Evolutionary conservation across 2,329 filamentous ascomycete genomes (phyloP).

Genomic region (Venturiaceae sp.): DNA sequence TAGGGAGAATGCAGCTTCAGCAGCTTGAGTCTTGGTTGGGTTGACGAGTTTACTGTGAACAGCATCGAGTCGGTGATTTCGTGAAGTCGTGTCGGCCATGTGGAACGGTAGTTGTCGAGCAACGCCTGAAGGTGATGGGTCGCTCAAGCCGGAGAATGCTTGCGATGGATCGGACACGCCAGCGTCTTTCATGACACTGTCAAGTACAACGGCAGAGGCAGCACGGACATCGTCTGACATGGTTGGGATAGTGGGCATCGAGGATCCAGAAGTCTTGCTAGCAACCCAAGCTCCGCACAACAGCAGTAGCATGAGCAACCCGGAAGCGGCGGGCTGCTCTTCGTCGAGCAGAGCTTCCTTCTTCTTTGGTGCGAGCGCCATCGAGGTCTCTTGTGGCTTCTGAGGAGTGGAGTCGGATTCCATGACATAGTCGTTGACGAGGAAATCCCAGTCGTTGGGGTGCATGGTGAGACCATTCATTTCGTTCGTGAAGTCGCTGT

Average conservation of each 20-base stretch:
- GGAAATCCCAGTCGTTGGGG: slow-evolving; percentile 67
- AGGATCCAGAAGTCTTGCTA: slow-evolving; percentile 67
- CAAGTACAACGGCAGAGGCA: slow-evolving; percentile 66
- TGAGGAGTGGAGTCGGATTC: slow-evolving; percentile 41
- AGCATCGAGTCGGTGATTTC: slow-evolving; percentile 22
- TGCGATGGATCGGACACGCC: slow-evolving; percentile 46
- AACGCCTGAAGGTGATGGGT: slow-evolving; percentile 16
- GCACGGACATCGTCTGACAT: slow-evolving; percentile 74
- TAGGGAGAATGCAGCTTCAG: slow-evolving; percentile 79
- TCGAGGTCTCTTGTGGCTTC: slow-evolving; percentile 10
- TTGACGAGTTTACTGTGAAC: slow-evolving; percentile 36
- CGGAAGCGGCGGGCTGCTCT: slow-evolving; percentile 60
- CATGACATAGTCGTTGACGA: slow-evolving; percentile 69
- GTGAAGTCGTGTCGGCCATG: slow-evolving; percentile 1
- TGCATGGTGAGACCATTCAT: slow-evolving; percentile 81
- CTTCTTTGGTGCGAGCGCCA: slow-evolving; percentile 31
- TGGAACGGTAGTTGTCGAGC: neutral
- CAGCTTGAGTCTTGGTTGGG: slow-evolving; percentile 74
- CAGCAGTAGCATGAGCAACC: slow-evolving; percentile 87
- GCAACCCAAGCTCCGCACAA: slow-evolving; percentile 94
- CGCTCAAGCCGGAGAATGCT: slow-evolving; percentile 24
- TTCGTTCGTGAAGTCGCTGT: slow-evolving; percentile 63
- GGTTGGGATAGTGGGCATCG: slow-evolving; percentile 51
- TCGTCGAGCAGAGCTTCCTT: slow-evolving; percentile 26
- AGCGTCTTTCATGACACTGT: slow-evolving; percentile 74